Base-by-base conservation (phyloP, 2,329 filamentous ascomycete species). In the Juglanconis sp. region DNA sequence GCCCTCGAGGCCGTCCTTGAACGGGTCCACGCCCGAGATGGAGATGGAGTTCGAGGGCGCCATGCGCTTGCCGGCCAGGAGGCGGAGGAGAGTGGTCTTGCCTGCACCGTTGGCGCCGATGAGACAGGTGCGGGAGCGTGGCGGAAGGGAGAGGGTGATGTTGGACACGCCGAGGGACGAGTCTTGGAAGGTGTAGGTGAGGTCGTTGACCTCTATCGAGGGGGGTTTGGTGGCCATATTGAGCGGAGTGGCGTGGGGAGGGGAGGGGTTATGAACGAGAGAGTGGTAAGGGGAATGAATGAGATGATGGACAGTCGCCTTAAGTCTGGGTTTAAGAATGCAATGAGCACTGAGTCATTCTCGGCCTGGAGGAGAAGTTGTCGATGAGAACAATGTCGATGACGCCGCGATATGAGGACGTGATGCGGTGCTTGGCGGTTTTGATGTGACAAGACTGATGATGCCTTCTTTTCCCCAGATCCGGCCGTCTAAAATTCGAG, bases 61-160 rank as follows among this genome's bases (percentile, higher is more conserved):
- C 69, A 99, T 90, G 59, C 93, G 92, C 80, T 98, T 98, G 71
- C 95, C 95, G 17, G 93, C 92, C 62, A 99, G 87, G 49, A 99
- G 89, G 62, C 93, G 93, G 51, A 99, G 88, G 60, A 99, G 87
- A 0, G 95, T 99, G 8, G 95, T 98, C 79, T 99, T 99, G 66
- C 95, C 95, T 24, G 95, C 94, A 65, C 95, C 95, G 75, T 99
- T 99, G 73, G 95, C 94, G 69, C 95, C 95, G 70, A 98, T 96
- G 46, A 98, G 83, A 13, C 98, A 85, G 1, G 94, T 96, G 63
- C 95, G 89, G 62, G 91, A 95, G 60, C 89, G 87, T 0, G 91
- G 80, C 3, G 95, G 94, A 31, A 98, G 85, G 63, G 87, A 80
- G 57, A 99, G 83, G 32, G 78, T 81, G 68, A 99, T 84, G 73